A percentile compares a stretch with the other conserved stretches of the same genome.
Conservation (phyloP, 2,329 filamentous ascomycete genomes). For the Calonectria pseudoturangicola region DNA sequence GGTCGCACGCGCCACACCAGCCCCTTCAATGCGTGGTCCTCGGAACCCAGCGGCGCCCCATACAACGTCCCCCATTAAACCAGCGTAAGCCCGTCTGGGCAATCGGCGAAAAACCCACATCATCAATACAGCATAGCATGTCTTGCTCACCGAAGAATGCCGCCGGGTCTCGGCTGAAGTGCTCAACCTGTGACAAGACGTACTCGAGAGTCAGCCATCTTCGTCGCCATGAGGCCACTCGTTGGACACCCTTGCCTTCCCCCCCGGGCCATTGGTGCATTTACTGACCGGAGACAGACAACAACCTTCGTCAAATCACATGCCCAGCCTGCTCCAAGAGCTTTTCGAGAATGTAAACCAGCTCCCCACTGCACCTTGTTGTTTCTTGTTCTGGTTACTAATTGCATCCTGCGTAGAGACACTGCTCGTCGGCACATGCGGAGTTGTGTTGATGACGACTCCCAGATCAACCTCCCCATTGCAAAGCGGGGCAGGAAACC, state of each 20-base stretch:
- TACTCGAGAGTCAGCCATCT: conserved; percentile 40
- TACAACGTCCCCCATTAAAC: conserved; percentile 10
- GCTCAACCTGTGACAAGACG: conserved; percentile 32
- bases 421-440: conserved; percentile 38
- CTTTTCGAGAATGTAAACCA: conserved; percentile 30
- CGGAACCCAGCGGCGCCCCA: not conserved
- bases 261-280: not conserved
- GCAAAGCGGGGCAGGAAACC: conserved; percentile 37
- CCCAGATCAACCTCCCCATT: conserved; percentile 9
- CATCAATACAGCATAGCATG: not conserved
- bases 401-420: conserved; percentile 25
- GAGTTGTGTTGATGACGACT: conserved; percentile 22
- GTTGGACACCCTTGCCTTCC: conserved; percentile 10
- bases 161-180: conserved; percentile 21
- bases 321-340: conserved; percentile 39
- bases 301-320: not conserved
- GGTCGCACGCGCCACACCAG: not conserved
- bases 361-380: not conserved
- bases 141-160: not conserved
- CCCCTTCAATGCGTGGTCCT: not conserved
- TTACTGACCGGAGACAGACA: conserved; percentile 32
- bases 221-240: conserved; percentile 38
- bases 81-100: not conserved
- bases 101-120: conserved; percentile 21
- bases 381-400: not conserved